phyloP scores from a whole-genome alignment of 176 grass and related monocot species.

The Cymbopogon citratus region DNA sequence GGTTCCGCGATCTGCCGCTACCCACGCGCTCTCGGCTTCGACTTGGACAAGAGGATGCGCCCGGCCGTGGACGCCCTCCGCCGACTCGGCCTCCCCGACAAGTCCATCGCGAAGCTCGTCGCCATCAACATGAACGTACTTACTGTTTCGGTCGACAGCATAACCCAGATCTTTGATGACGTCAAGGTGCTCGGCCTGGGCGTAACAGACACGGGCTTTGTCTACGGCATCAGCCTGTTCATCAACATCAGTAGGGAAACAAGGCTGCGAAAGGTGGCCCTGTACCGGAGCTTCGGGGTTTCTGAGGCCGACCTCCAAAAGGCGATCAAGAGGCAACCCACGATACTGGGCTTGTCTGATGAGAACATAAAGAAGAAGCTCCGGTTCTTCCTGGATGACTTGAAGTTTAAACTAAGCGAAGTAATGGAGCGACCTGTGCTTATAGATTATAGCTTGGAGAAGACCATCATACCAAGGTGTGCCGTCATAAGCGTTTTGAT shows the following conservation, averaged over 20 bases:
- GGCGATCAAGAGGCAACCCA: slow-evolving; percentile 27
- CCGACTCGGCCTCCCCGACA: slow-evolving; percentile 1
- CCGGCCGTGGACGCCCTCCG: slow-evolving; percentile 27
- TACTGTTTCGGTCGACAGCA: neutral
- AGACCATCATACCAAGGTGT: slow-evolving; percentile 40
- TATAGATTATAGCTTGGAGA: slow-evolving; percentile 31
- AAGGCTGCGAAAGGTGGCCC: slow-evolving; percentile 23
- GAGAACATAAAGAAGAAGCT: slow-evolving; percentile 16
- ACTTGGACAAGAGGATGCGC: slow-evolving; percentile 8
- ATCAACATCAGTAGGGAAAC: neutral
- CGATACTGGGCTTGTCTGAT: neutral
- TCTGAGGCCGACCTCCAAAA: slow-evolving; percentile 19
- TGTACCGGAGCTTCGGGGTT: slow-evolving; percentile 37
- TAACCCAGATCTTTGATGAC: slow-evolving; percentile 19
- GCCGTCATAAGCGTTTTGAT: slow-evolving; percentile 39
- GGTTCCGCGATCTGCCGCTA: too few relatives aligned
- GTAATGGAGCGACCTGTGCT: slow-evolving; percentile 8
- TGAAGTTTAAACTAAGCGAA: slow-evolving; percentile 20
- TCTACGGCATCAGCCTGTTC: neutral
- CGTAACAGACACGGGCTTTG: neutral
- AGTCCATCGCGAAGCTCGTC: slow-evolving; percentile 16
- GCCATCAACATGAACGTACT: neutral
- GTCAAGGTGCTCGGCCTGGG: neutral
- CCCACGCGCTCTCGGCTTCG: too few relatives aligned
- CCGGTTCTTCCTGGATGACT: slow-evolving; percentile 21